Conservation (phyloP, 768 basidiomycete species). For the Mrakia frigida region DNA sequence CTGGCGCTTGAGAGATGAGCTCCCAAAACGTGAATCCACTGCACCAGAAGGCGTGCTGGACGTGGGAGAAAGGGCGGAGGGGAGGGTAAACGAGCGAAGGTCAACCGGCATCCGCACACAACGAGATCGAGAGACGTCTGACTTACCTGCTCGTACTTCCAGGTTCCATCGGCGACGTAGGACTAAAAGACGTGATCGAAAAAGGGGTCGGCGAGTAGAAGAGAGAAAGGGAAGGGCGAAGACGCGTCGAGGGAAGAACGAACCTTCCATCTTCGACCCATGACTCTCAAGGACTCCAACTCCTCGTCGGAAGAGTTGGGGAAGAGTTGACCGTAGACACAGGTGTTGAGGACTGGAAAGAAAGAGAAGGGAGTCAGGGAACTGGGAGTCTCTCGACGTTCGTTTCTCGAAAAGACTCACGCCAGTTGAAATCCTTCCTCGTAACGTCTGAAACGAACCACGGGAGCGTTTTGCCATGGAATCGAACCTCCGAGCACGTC, state of each 20-base stretch:
- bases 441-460: conserved; percentile 80
- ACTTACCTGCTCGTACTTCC: conserved; percentile 69
- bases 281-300: conserved; percentile 67
- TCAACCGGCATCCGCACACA: not conserved
- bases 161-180: conserved; percentile 87
- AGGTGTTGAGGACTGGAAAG: conserved; percentile 40
- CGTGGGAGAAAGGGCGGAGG: not conserved
- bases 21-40: conserved; percentile 54
- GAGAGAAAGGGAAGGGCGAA: too few relatives aligned
- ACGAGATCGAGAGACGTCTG: too few relatives aligned
- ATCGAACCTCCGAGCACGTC: conserved; percentile 72
- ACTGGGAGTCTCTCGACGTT: too few relatives aligned
- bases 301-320: conserved; percentile 72
- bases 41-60: conserved; percentile 24
- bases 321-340: conserved; percentile 71
- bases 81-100: not conserved
- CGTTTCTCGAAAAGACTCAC: conserved; percentile 47
- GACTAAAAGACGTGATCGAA: too few relatives aligned
- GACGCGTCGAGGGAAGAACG: too few relatives aligned
- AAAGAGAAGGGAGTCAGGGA: too few relatives aligned
- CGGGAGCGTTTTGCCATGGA: conserved; percentile 92
- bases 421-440: conserved; percentile 88
- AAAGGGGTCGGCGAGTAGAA: too few relatives aligned
- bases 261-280: conserved; percentile 86
- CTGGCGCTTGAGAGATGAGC: conserved; percentile 72